Percentiles rank a stretch among this genome's conserved stretches.
Evolutionary conservation across 176 grass and related monocot genomes (phyloP).

Genomic region (Eragrostis curvula): DNA sequence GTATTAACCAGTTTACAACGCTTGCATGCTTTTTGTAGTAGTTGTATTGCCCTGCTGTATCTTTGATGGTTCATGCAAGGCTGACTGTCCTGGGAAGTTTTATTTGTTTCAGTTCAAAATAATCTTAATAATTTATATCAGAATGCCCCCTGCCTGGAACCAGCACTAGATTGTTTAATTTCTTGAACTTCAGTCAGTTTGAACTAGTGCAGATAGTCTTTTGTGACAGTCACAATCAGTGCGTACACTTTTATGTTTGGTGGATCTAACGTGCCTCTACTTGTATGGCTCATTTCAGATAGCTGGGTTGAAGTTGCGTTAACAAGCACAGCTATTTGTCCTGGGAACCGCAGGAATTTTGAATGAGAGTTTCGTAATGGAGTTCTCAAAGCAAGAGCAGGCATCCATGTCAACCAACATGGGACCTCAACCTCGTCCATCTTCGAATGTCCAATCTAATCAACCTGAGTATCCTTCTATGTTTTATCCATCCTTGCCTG

Average conservation of each 20-base stretch:
- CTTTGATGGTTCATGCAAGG: constrained; percentile 1
- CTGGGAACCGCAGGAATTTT: background rate
- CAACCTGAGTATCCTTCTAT: constrained; percentile 41
- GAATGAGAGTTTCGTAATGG: constrained; percentile 41
- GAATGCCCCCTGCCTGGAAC: background rate
- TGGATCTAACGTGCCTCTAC: background rate
- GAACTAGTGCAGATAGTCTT: background rate
- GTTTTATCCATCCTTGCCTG: constrained; percentile 56
- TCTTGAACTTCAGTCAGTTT: background rate
- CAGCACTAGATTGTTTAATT: background rate
- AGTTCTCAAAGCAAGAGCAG: constrained; percentile 65
- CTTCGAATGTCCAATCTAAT: constrained; percentile 55
- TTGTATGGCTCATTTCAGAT: constrained; percentile 33
- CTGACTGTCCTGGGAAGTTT: background rate
- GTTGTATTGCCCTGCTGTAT: background rate
- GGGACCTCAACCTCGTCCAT: constrained; percentile 48
- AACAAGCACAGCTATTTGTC: background rate
- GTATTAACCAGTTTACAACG: background rate
- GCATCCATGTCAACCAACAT: constrained; percentile 41
- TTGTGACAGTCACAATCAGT: background rate
- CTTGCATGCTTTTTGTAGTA: background rate
- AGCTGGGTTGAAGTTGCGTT: background rate
- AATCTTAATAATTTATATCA: background rate
- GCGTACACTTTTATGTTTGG: background rate
- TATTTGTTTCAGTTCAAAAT: background rate